Conservation (phyloP, 805 yeast species). For the Komagataella populi region DNA sequence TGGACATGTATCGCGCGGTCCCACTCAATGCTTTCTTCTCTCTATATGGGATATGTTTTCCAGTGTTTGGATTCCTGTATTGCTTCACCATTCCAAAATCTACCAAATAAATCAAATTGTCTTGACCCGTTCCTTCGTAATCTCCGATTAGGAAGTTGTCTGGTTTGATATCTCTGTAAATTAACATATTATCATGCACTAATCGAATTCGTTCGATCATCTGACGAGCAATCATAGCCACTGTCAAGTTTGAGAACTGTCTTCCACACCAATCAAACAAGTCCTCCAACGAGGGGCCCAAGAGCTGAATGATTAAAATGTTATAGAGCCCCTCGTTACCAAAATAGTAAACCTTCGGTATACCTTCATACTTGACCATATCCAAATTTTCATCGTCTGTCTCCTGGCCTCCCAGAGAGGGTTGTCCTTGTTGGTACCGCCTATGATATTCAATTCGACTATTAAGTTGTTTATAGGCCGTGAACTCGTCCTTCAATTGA, state of each 20-base stretch:
- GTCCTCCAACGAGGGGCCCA: slow-evolving; percentile 80
- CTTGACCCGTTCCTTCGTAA: slow-evolving; percentile 17
- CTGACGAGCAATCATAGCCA: slow-evolving; percentile 62
- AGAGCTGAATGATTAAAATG: slow-evolving; percentile 59
- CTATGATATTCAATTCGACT: slow-evolving; percentile 15
- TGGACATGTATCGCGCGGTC: slow-evolving; percentile 80
- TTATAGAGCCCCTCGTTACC: slow-evolving; percentile 81
- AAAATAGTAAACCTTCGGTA: slow-evolving; percentile 75
- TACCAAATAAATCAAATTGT: slow-evolving; percentile 55
- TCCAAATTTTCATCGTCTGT: slow-evolving; percentile 8
- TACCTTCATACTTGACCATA: slow-evolving; percentile 31
- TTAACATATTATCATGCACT: slow-evolving; percentile 65
- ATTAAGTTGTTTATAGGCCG: slow-evolving; percentile 61
- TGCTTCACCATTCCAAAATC: slow-evolving; percentile 87
- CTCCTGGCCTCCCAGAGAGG: slow-evolving; percentile 14
- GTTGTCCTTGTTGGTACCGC: background rate
- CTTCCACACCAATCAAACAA: slow-evolving; percentile 84
- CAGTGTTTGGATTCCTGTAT: slow-evolving; percentile 67
- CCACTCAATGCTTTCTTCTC: slow-evolving; percentile 74
- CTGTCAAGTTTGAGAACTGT: slow-evolving; percentile 56
- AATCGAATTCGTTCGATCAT: slow-evolving; percentile 63
- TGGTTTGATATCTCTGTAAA: slow-evolving; percentile 74
- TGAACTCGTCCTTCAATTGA: slow-evolving; percentile 67
- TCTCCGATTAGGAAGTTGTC: slow-evolving; percentile 72
- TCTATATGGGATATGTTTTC: slow-evolving; percentile 71